phyloP scores from a whole-genome alignment of 805 yeast genomes.

The Saturnispora serradocipensis region DNA sequence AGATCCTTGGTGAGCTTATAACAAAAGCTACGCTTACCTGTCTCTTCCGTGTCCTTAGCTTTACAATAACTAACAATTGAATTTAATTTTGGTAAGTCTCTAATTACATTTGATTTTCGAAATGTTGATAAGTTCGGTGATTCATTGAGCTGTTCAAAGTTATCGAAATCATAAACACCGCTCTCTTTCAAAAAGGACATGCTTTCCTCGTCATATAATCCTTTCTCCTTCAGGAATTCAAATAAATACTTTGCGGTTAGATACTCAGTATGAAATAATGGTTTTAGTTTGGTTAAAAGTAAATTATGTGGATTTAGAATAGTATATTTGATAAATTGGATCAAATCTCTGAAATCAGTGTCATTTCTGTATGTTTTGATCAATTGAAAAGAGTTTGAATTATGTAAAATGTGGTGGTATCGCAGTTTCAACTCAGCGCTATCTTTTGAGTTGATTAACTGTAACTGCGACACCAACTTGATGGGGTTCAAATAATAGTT shows the following conservation, averaged over 20 bases:
- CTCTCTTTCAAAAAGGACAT: neutral
- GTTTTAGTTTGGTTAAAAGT: conserved; percentile 13
- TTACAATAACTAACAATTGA: neutral
- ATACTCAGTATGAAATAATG: conserved; percentile 4
- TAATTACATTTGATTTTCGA: neutral
- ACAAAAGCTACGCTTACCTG: conserved; percentile 4
- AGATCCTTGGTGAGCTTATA: conserved; percentile 16
- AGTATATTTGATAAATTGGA: conserved; percentile 22
- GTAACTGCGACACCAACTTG: conserved; percentile 16
- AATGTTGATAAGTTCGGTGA: neutral
- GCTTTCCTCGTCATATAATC: neutral
- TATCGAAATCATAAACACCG: neutral
- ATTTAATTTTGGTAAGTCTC: neutral
- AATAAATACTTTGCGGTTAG: conserved; percentile 12
- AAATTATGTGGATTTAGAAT: conserved; percentile 26
- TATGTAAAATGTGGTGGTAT: conserved; percentile 14
- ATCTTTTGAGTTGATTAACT: conserved; percentile 13
- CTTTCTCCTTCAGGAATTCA: conserved; percentile 10
- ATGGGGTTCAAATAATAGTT: conserved; percentile 19
- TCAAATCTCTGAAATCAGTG: conserved; percentile 15
- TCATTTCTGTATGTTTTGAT: conserved; percentile 13
- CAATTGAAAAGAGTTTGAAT: conserved; percentile 12
- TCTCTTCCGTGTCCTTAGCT: neutral
- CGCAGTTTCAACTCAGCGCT: conserved; percentile 6
- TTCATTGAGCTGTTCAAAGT: neutral